Evolutionary conservation across 2,329 filamentous ascomycete species (phyloP), one percentile per base, ranked within the genome.

Genomic region (Ceratocystiopsis brevicomis): DNA sequence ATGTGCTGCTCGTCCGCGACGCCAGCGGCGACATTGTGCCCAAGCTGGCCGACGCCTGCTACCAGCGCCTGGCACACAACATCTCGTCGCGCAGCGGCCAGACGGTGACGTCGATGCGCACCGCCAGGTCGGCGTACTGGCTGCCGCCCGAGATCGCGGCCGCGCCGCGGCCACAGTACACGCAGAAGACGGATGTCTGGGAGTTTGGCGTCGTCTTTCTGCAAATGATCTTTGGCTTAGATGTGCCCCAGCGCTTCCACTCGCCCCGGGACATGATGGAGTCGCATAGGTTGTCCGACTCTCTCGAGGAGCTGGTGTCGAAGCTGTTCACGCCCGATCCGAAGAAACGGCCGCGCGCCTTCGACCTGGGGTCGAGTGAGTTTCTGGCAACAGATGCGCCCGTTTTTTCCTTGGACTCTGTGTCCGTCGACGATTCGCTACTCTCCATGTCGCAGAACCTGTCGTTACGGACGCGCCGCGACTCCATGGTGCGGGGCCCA

Each of bases 211-310:
- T 95, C 30, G 73, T 95, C 6, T 82, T 95, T 52, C 60, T 94
- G 36, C 88, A 98, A 57, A 95, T 96, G 85, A 72, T 90, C 4
- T 88, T 95, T 57, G 90, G 90, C 2, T 67, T 85, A 33, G 76
- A 85, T 50, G 73, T 85, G 8, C 67, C 81, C 16, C 69, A 79
- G 46, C 81, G 78, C 46, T 88, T 90, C 57, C 77, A 78, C 15
- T 92, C 85, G 0, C 87, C 88, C 1, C 73, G 71, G 45, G 73
- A 76, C 37, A 61, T 94, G 42, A 77, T 84, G 56, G 76, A 79
- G 13, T 75, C 76, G 1, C 61, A 87, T 33, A 69, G 73, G 10
- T 65, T 94, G 10, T 90, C 86, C 0, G 70, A 76, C 39, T 69
- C 85, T 6, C 63, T 95, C 34, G 73, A 81, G 48, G 86, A 94